Evolutionary conservation across 371 early-diverging fungal species (phyloP), one percentile per base, ranked within the genome.

Genomic region (Mortierella sp.): DNA sequence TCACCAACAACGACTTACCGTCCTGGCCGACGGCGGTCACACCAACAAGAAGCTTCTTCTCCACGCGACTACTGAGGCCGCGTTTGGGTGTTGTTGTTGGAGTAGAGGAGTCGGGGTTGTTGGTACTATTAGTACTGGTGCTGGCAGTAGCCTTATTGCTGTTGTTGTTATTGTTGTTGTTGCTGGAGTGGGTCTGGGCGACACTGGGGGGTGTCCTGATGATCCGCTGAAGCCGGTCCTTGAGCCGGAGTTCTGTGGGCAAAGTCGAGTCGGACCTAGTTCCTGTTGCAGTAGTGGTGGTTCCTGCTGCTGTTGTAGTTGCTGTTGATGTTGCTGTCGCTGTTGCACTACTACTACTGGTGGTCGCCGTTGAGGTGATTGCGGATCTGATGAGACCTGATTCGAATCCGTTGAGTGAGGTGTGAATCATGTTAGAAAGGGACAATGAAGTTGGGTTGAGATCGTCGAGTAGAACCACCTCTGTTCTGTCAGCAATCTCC

Each of bases 131-230:
- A 5, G 52, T 5, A 16, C 14, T 2, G 10, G 73, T 34, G 45
- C 8, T 47, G 28, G 38, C 13, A 54, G 73, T 31, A 16, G 73
- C 42, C 42, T 38, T 38, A 38, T 28, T 31, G 47, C 54, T n/a
- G 21, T 10, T 68, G 38, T 38, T 21, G 44, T 38, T 38, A 4
- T 38, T 68, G 42, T 38, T 68, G 42, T 38, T 68, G 7, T 74
- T 79, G 58, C 77, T 77, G 9, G 75, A 50, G 63, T 83, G 84
- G 3, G 84, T 83, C 45, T 83, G 84, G 54, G 80, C 77, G 38
- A 83, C 78, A 38, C 70, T 83, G 44, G 80, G 63, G 5, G 84
- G 80, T 44, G 68, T 73, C 68, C 72, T 54, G 45, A 74, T 74
- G 77, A 80, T 34, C 68, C 72, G 77, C 63, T 80, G 80, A 34